A percentile compares a stretch with the other conserved stretches of the same genome.
Evolutionary conservation across 352 stramenopile species (phyloP).

Genomic region (Pythium grandisporangium): DNA sequence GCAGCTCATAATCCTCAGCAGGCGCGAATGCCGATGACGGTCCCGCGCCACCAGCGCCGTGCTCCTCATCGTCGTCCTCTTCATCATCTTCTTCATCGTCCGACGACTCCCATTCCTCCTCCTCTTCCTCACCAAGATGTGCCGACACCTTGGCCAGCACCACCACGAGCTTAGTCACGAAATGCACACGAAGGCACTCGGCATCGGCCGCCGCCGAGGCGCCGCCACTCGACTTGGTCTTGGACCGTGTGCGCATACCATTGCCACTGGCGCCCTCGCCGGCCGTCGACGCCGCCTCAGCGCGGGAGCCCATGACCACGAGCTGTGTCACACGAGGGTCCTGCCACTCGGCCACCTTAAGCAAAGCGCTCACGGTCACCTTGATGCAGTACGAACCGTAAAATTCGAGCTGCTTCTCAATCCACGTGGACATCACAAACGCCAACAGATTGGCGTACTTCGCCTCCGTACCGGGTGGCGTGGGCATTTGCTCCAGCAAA

Average conservation of each 20-base stretch:
- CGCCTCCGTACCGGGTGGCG: slow-evolving; percentile 11
- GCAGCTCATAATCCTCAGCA: slow-evolving; percentile 57
- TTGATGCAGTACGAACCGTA: slow-evolving; percentile 82
- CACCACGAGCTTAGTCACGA: slow-evolving; percentile 69
- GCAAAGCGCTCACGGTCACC: slow-evolving; percentile 65
- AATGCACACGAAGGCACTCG: slow-evolving; percentile 57
- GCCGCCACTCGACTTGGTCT: slow-evolving; percentile 17
- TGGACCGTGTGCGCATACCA: slow-evolving; percentile 51
- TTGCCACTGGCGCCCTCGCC: slow-evolving; percentile 3
- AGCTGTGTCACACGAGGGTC: slow-evolving; percentile 61
- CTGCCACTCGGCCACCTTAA: slow-evolving; percentile 71
- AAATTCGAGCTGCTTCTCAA: slow-evolving; percentile 78
- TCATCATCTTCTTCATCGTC: slow-evolving; percentile 65
- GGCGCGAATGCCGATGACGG: too few species aligned
- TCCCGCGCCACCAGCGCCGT: too few species aligned
- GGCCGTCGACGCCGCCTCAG: slow-evolving; percentile 12
- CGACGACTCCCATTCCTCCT: slow-evolving; percentile 68
- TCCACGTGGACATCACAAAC: slow-evolving; percentile 78
- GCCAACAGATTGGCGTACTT: slow-evolving; percentile 42
- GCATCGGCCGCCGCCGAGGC: slow-evolving; percentile 13
- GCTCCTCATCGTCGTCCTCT: slow-evolving; percentile 26
- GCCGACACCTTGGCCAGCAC: slow-evolving; percentile 63
- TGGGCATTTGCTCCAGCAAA: slow-evolving; percentile 56
- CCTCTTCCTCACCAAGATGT: slow-evolving; percentile 64
- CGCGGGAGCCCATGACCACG: slow-evolving; percentile 40